These are phyloP conservation scores for Galeopsis tetrahit DNA, from an alignment of 257 asterid species.

Conservation along the genomic window DNA sequence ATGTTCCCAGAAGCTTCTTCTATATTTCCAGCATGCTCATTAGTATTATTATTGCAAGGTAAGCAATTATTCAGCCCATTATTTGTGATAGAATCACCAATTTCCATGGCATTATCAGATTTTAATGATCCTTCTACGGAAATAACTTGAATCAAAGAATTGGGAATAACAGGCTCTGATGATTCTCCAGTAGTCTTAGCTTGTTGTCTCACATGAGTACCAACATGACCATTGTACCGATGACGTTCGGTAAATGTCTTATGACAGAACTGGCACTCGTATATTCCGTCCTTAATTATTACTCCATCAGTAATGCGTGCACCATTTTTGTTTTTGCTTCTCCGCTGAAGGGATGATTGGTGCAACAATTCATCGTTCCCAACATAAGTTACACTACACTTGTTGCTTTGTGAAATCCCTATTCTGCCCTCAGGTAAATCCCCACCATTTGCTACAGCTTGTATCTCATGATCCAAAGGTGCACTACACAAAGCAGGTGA, in stretches of 20 bases:
- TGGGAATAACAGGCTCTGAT: constrained; percentile 38
- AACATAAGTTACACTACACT: constrained; percentile 49
- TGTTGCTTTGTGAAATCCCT: constrained; percentile 47
- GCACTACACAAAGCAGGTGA: constrained; percentile 39
- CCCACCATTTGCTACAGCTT: constrained; percentile 34
- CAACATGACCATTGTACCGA: constrained; percentile 76
- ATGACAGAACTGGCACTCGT: constrained; percentile 73
- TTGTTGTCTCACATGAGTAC: constrained; percentile 66
- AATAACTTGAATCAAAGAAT: constrained; percentile 35
- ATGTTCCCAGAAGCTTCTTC: constrained; percentile 28
- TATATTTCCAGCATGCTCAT: constrained; percentile 38
- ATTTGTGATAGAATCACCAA: constrained; percentile 29
- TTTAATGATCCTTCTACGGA: constrained; percentile 35
- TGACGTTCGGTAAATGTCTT: constrained; percentile 63
- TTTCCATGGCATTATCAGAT: constrained; percentile 33
- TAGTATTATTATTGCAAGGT: constrained; percentile 27
- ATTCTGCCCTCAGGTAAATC: constrained; percentile 43
- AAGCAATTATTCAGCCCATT: constrained; percentile 28
- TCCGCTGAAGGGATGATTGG: constrained; percentile 54
- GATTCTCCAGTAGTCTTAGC: constrained; percentile 50
- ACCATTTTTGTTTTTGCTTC: constrained; percentile 50
- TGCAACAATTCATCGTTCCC: constrained; percentile 54
- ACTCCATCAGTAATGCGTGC: constrained; percentile 65
- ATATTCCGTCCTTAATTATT: constrained; percentile 66
- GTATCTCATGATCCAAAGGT: constrained; percentile 43